Evolutionary conservation across 2,329 filamentous ascomycete species (phyloP).

Genomic region (Boeremia lycopersici): DNA sequence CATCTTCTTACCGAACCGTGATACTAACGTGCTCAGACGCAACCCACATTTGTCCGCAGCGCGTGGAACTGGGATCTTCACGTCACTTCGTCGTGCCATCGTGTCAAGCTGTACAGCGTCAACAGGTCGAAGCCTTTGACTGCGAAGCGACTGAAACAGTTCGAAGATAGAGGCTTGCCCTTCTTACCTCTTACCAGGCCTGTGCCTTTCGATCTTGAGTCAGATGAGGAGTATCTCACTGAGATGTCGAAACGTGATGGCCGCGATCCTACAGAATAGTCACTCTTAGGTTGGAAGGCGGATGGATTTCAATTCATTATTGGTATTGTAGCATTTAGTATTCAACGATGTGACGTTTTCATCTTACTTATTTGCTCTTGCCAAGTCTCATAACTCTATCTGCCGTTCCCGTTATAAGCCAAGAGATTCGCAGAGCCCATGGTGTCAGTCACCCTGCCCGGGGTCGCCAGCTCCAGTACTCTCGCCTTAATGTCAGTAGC

Average conservation of each 20-base stretch:
- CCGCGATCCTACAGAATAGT: conserved; percentile 8
- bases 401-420: conserved; percentile 38
- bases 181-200: conserved; percentile 63
- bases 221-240: conserved; percentile 56
- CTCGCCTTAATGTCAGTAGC: conserved; percentile 27
- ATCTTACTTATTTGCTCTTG: not conserved
- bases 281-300: too few species aligned
- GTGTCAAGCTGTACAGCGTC: conserved; percentile 64
- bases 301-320: too few species aligned
- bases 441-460: conserved; percentile 26
- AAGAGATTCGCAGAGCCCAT: conserved; percentile 31
- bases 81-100: conserved; percentile 67
- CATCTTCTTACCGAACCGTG: too few species aligned
- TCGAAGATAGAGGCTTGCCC: conserved; percentile 56
- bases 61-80: conserved; percentile 69
- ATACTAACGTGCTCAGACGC: conserved; percentile 39
- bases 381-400: not conserved
- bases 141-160: conserved; percentile 55
- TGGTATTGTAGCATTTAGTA: too few species aligned
- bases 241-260: conserved; percentile 47
- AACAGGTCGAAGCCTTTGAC: conserved; percentile 60
- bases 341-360: too few species aligned
- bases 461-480: conserved; percentile 29
- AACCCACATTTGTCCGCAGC: conserved; percentile 51
- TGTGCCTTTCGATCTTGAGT: conserved; percentile 57